Evolutionary conservation across 1,284 basidiomycete species (phyloP).

Genomic region (Ustilago hordei): DNA sequence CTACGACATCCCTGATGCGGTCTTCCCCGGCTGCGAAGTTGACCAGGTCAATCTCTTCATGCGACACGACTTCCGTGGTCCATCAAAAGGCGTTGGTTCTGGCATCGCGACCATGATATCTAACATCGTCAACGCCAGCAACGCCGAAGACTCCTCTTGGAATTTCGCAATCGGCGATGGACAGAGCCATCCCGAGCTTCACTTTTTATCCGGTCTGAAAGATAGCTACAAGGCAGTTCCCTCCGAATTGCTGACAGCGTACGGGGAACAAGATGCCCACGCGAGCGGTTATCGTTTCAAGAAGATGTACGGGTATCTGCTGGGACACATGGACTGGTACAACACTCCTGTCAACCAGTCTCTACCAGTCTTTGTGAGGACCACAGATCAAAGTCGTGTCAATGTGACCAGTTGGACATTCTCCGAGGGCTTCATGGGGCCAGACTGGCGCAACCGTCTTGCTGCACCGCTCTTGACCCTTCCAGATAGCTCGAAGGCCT

Average conservation of each 20-base stretch:
- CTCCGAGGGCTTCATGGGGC: conserved; percentile 21
- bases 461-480: conserved; percentile 20
- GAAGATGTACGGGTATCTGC: conserved; percentile 18
- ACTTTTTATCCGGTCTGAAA: conserved; percentile 14
- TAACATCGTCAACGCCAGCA: conserved; percentile 25
- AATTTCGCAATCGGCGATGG: conserved; percentile 20
- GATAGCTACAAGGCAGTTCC: conserved; percentile 23
- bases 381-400: conserved; percentile 28
- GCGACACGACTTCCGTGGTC: conserved; percentile 34
- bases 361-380: conserved; percentile 23
- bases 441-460: conserved; percentile 21
- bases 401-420: conserved; percentile 26
- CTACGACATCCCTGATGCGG: conserved; percentile 11
- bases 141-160: conserved; percentile 1
- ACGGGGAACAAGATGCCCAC: conserved; percentile 23
- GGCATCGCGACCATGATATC: conserved; percentile 26
- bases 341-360: conserved; percentile 21
- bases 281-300: conserved; percentile 22
- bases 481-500: conserved; percentile 19
- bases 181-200: conserved; percentile 19
- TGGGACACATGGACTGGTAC: conserved; percentile 23
- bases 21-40: conserved; percentile 14
- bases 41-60: conserved; percentile 31
- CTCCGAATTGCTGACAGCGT: conserved; percentile 25
- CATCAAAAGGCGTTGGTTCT: conserved; percentile 23